phyloP scores from a whole-genome alignment of 1,284 basidiomycete genomes.

The Meripilus lineatus region DNA sequence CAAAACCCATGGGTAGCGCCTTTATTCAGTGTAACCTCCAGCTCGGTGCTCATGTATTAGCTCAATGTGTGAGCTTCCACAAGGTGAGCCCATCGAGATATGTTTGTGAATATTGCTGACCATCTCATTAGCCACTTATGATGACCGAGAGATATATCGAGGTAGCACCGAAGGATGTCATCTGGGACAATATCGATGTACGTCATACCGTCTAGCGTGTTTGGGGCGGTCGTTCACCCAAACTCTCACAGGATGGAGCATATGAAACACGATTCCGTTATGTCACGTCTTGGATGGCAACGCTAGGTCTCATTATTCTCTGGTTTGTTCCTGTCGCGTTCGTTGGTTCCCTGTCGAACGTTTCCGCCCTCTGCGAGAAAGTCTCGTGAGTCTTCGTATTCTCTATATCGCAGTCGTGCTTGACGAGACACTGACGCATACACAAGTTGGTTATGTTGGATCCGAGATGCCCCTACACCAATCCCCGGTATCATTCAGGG shows the following conservation, averaged over 20 bases:
- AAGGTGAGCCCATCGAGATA: conserved; percentile 28
- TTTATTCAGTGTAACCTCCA: conserved; percentile 82
- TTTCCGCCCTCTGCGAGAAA: conserved; percentile 37
- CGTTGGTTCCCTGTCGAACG: conserved; percentile 44
- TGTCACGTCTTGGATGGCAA: conserved; percentile 40
- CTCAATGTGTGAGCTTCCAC: conserved; percentile 56
- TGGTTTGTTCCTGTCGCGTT: conserved; percentile 63
- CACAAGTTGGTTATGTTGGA: conserved; percentile 65
- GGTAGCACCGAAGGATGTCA: conserved; percentile 67
- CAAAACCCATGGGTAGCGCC: conserved; percentile 57
- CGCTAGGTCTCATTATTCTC: conserved; percentile 55
- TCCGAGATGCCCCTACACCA: conserved; percentile 45
- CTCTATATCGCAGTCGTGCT: background rate
- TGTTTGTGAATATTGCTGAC: conserved; percentile 3
- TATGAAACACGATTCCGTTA: conserved; percentile 43
- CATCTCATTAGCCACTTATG: conserved; percentile 33
- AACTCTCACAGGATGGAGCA: conserved; percentile 31
- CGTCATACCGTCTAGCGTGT: conserved; percentile 15
- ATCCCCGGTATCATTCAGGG: conserved; percentile 65
- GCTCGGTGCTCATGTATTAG: conserved; percentile 70
- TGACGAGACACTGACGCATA: background rate
- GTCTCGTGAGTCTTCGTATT: conserved; percentile 30
- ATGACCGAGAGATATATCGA: conserved; percentile 68
- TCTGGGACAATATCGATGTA: conserved; percentile 52
- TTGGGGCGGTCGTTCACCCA: conserved; percentile 5